Base-by-base conservation (phyloP, 2,329 filamentous ascomycete genomes). In the Penicillium sp. region DNA sequence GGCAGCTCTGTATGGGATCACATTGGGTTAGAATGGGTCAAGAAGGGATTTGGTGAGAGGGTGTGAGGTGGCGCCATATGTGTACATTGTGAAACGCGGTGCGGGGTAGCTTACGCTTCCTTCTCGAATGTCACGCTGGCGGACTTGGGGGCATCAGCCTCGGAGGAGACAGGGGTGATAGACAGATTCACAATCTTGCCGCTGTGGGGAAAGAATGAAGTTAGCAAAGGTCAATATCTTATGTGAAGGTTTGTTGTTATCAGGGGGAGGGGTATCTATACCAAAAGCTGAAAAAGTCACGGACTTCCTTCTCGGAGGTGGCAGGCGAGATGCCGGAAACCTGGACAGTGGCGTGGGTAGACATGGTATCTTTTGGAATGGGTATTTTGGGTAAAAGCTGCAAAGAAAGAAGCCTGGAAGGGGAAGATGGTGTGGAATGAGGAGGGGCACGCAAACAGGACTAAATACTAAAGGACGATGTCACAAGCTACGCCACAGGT, bases 121-220 rank as follows among this genome's bases (percentile, higher is more conserved):
- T 97, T 97, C 78, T 97, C 94, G 71, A 99, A 99, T 48, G 87
- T 92, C 60, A 99, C 92, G n/a, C 88, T 90, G 54, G 94, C 94
- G 46, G 87, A 87, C 78, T 97, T 91, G 63, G 84, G 81, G 63
- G 87, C 83, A 68, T 85, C 85, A 50, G 77, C 56, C 34, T 76
- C 76, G 37, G 73, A 73, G 23, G 79, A 80, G 34, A 75, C 80
- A 47, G 87, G 77, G 24, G 86, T 90, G 69, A 97, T 84, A 55
- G 91, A 87, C 73, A 99, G 83, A 66, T 84, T 83, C 64, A 86
- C 87, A 75, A 99, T 96, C 83, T 97, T 97, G 75, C 94, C 94
- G 73, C 91, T 94, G 71, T 43, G 51, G n/a, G 10, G 19, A 31
- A 3, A 26, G 37, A 3, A 55, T 45, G 42, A 14, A 47, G 60